Evolutionary conservation across 1,139 yeast species (phyloP).

Genomic region (Diutina mesorugosa): DNA sequence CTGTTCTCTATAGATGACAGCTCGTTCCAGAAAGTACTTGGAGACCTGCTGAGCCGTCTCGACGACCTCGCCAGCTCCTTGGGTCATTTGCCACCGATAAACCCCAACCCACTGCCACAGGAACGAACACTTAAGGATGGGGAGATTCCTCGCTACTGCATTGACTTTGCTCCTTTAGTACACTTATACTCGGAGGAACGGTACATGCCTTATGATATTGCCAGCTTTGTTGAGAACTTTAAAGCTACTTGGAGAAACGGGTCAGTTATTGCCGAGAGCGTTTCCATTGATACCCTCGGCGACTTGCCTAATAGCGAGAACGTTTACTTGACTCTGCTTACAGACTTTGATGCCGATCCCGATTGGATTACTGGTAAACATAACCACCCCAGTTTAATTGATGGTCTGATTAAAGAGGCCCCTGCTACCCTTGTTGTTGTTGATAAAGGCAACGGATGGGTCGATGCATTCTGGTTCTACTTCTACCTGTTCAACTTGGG

Average conservation of each 20-base stretch:
- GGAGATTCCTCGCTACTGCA: slow-evolving; percentile 62
- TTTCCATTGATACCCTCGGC: slow-evolving; percentile 27
- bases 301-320: slow-evolving; percentile 17
- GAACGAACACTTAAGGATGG: slow-evolving; percentile 32
- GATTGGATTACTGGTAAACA: slow-evolving; percentile 72
- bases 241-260: slow-evolving; percentile 36
- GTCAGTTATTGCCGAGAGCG: slow-evolving; percentile 23
- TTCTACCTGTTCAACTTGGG: slow-evolving; percentile 91
- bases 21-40: not conserved
- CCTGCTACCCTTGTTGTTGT: slow-evolving; percentile 77
- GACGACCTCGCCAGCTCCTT: not conserved
- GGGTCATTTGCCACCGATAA: slow-evolving; percentile 20
- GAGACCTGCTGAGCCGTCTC: not conserved
- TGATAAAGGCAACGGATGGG: slow-evolving; percentile 87
- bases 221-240: slow-evolving; percentile 56
- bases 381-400: slow-evolving; percentile 56
- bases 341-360: slow-evolving; percentile 66
- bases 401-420: slow-evolving; percentile 61
- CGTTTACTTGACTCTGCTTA: slow-evolving; percentile 48
- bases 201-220: slow-evolving; percentile 75
- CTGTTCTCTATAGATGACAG: not conserved
- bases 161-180: slow-evolving; percentile 67
- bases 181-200: slow-evolving; percentile 82
- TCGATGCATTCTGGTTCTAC: slow-evolving; percentile 93
- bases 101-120: slow-evolving; percentile 16